Evolutionary conservation across 768 basidiomycete species (phyloP).

Genomic region (Lyophyllum atratum): DNA sequence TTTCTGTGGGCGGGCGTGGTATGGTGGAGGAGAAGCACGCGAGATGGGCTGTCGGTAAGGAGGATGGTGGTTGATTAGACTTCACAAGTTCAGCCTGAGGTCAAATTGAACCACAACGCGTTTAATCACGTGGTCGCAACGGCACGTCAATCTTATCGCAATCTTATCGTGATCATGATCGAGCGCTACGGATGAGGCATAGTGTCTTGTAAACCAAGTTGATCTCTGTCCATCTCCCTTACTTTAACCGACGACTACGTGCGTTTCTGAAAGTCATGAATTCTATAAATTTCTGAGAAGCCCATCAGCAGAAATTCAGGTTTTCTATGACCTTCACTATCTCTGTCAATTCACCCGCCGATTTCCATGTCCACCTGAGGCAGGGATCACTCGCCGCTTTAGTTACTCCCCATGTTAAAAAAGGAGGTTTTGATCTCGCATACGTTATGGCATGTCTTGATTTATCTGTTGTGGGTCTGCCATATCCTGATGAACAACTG

Average conservation of each 20-base stretch:
- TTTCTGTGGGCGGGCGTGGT: not conserved
- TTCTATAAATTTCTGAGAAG: not conserved
- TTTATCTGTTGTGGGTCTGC: not conserved
- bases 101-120: conserved; percentile 26
- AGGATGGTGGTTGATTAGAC: conserved; percentile 14
- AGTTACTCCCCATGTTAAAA: conserved; percentile 86
- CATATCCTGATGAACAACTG: conserved; percentile 14
- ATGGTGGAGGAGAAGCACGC: conserved; percentile 3
- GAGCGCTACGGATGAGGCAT: too few species aligned
- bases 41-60: conserved; percentile 1
- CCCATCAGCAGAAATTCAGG: not conserved
- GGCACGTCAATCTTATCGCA: not conserved
- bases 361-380: conserved; percentile 97
- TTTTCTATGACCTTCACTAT: conserved; percentile 36
- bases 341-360: conserved; percentile 67
- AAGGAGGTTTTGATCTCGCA: conserved; percentile 88
- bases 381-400: conserved; percentile 82
- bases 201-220: too few species aligned
- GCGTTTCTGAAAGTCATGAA: not conserved
- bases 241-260: not conserved
- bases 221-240: not conserved
- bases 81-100: not conserved
- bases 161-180: not conserved
- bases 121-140: conserved; percentile 32
- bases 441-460: conserved; percentile 86